Conservation (phyloP, 2,329 filamentous ascomycete species). For the Hymenoscyphus albidus region DNA sequence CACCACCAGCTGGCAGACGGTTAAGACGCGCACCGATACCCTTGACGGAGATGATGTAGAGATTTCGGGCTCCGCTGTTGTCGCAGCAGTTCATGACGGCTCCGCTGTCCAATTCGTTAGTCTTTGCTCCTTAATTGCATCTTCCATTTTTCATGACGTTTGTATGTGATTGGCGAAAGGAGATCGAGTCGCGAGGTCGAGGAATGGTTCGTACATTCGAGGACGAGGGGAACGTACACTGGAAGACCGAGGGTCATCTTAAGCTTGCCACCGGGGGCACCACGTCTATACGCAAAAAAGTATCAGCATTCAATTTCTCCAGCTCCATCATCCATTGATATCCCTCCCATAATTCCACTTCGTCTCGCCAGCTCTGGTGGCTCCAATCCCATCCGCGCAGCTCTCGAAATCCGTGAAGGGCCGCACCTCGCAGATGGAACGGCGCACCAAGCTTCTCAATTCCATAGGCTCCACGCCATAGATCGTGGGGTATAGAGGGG, state of each 20-base stretch:
- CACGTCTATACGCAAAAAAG: conserved; percentile 52
- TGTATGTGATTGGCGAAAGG: not conserved
- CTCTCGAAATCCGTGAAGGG: not conserved
- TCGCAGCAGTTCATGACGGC: conserved; percentile 99
- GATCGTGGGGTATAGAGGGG: not conserved
- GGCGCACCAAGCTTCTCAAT: not conserved
- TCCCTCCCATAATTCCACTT: not conserved
- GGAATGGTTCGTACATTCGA: conserved; percentile 31
- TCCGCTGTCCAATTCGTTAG: conserved; percentile 55
- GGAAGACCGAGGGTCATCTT: conserved; percentile 99
- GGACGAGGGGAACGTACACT: conserved; percentile 67
- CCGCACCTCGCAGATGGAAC: not conserved
- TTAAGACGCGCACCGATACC: conserved; percentile 97
- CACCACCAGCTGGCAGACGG: conserved; percentile 93
- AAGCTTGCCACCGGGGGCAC: conserved; percentile 99
- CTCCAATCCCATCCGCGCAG: not conserved
- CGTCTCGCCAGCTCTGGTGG: not conserved
- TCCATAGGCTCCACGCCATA: not conserved
- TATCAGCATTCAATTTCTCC: conserved; percentile 18
- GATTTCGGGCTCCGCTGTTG: conserved; percentile 97
- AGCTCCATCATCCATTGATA: not conserved
- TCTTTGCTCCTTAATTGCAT: not conserved
- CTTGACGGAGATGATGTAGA: conserved; percentile 99
- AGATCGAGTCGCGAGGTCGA: conserved; percentile 12
- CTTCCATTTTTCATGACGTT: not conserved